phyloP scores from a whole-genome alignment of 2,329 filamentous ascomycete genomes.

The Zopfia rhizophila region DNA sequence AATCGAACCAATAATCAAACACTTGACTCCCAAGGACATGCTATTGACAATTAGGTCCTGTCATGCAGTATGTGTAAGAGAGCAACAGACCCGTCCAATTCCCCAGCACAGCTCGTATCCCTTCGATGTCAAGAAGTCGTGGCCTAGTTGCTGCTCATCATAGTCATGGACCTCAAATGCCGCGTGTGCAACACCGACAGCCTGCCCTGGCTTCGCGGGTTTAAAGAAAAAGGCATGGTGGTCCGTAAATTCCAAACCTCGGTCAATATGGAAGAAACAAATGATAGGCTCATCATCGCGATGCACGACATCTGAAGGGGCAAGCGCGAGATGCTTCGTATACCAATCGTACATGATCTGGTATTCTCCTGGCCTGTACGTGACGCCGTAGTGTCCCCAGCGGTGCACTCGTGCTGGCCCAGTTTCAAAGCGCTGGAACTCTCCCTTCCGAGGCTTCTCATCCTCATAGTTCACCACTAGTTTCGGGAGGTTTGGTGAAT shows the following conservation, averaged over 20 bases:
- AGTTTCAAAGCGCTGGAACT: slow-evolving; percentile 59
- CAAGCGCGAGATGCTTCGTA: slow-evolving; percentile 52
- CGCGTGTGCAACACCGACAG: slow-evolving; percentile 73
- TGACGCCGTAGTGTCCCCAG: slow-evolving; percentile 55
- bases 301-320: slow-evolving; percentile 52
- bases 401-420: slow-evolving; percentile 58
- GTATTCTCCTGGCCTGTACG: no score
- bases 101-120: slow-evolving; percentile 73
- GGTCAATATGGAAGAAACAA: slow-evolving; percentile 62
- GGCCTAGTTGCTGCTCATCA: slow-evolving; percentile 72
- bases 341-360: slow-evolving; percentile 48
- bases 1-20: slow-evolving; percentile 78
- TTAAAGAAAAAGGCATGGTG: slow-evolving; percentile 58
- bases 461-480: slow-evolving; percentile 48
- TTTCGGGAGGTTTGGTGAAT: slow-evolving; percentile 60
- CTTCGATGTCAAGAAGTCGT: slow-evolving; percentile 70
- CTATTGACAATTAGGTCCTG: no score
- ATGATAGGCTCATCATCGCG: slow-evolving; percentile 42
- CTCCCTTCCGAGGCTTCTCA: slow-evolving; percentile 55
- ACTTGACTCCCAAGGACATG: slow-evolving; percentile 76
- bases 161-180: slow-evolving; percentile 75
- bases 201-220: slow-evolving; percentile 16
- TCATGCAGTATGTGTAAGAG: no score
- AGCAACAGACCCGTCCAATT: slow-evolving; percentile 68
- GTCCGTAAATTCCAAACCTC: slow-evolving; percentile 35